Percentiles rank a stretch among this genome's conserved stretches.
Conservation (phyloP, 495 filamentous ascomycete species). For the Neurospora africana region DNA sequence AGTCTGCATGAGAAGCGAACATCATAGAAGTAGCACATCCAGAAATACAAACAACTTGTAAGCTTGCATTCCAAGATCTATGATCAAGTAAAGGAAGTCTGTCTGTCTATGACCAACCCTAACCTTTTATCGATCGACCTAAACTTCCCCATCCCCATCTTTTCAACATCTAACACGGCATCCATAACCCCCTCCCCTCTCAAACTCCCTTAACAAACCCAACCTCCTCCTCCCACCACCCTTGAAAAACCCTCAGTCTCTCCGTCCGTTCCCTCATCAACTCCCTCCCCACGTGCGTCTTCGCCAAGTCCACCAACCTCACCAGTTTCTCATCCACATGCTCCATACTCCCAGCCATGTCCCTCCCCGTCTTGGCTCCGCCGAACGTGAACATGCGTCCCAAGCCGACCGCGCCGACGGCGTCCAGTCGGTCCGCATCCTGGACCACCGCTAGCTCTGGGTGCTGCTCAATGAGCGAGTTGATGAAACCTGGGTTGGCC, state of each 20-base stretch:
- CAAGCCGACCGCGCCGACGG: constrained; percentile 76
- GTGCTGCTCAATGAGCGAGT: constrained; percentile 41
- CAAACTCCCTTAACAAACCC: constrained; percentile 7
- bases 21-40: background rate
- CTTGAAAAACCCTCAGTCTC: constrained; percentile 50
- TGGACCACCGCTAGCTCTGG: constrained; percentile 78
- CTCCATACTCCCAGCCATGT: constrained; percentile 52
- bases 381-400: constrained; percentile 69
- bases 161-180: background rate
- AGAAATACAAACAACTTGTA: background rate
- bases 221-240: constrained; percentile 65
- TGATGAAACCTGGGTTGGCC: constrained; percentile 23
- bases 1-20: background rate
- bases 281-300: constrained; percentile 58
- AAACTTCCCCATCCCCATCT: background rate
- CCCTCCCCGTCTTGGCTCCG: constrained; percentile 44
- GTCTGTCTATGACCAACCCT: background rate
- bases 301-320: constrained; percentile 68
- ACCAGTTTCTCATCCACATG: constrained; percentile 77
- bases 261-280: constrained; percentile 57
- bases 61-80: background rate
- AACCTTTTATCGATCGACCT: background rate
- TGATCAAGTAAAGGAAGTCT: background rate
- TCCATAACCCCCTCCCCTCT: background rate
- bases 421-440: constrained; percentile 84